A percentile compares a stretch with the other conserved stretches of the same genome.
These are phyloP conservation scores for Aspergillus fructus DNA, from an alignment of 2,329 filamentous ascomycete species.

Conservation along the genomic window DNA sequence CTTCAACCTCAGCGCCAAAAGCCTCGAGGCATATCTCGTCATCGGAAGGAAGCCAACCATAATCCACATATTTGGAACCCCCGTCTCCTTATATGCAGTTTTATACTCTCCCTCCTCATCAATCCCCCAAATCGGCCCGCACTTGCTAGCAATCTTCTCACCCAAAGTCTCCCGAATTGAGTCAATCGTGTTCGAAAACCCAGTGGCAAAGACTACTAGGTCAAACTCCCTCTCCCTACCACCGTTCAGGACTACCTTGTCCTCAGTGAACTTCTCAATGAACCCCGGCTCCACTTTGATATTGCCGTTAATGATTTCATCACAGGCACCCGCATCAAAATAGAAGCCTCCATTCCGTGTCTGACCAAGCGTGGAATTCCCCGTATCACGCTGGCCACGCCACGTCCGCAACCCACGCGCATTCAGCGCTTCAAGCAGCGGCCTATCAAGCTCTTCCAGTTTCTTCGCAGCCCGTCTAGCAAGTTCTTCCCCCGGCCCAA, in stretches of 20 bases:
- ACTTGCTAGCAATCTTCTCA: slow-evolving; percentile 23
- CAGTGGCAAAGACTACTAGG: slow-evolving; percentile 29
- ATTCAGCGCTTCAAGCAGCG: slow-evolving; percentile 24
- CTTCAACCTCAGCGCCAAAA: too few relatives aligned
- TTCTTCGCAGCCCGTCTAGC: slow-evolving; percentile 19
- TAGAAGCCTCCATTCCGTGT: slow-evolving; percentile 34
- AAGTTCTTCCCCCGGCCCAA: slow-evolving; percentile 16
- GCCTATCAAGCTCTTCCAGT: slow-evolving; percentile 20
- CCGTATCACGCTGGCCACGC: slow-evolving; percentile 37
- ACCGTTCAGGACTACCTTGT: slow-evolving; percentile 33
- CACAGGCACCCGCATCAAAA: slow-evolving; percentile 31
- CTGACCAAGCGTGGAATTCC: slow-evolving; percentile 27
- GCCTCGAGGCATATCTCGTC: too few relatives aligned
- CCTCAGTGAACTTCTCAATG: slow-evolving; percentile 12
- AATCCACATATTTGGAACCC: too few relatives aligned
- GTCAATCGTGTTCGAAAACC: slow-evolving; percentile 27
- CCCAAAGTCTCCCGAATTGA: slow-evolving; percentile 25
- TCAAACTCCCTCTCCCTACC: slow-evolving; percentile 35
- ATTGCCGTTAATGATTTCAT: slow-evolving; percentile 28
- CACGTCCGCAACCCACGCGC: slow-evolving; percentile 30
- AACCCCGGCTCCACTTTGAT: slow-evolving; percentile 25
- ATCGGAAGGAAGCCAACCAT: too few relatives aligned
- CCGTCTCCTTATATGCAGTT: too few relatives aligned
- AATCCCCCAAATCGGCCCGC: slow-evolving; percentile 25
- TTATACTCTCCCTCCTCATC: too few relatives aligned